These are phyloP conservation scores for Diplosphaera chodatii DNA, from an alignment of 139 green algal species.

Conservation along the genomic window DNA sequence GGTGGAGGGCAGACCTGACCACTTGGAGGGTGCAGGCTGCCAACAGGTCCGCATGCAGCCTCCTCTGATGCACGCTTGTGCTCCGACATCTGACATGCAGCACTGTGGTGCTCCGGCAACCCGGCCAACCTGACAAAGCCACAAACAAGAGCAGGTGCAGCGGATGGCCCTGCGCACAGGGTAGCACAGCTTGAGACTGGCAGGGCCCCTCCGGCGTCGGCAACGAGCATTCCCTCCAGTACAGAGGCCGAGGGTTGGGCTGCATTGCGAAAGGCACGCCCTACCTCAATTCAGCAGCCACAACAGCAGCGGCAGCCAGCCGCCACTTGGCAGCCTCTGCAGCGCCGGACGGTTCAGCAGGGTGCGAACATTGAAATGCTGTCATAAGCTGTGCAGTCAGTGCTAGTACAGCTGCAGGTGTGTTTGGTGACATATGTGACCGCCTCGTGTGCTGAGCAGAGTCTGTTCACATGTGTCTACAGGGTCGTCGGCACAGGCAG, in stretches of 20 bases:
- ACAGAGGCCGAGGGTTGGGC: not conserved
- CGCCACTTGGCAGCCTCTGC: not conserved
- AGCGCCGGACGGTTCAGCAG: too few species aligned
- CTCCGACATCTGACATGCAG: too few species aligned
- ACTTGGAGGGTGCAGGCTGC: constrained; percentile 24
- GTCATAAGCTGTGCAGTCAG: too few species aligned
- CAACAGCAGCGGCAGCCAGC: not conserved
- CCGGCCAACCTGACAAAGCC: too few species aligned
- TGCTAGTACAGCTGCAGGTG: not conserved
- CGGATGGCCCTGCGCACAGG: not conserved
- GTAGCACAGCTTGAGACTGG: not conserved
- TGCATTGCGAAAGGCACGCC: not conserved
- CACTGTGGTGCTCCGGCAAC: too few species aligned
- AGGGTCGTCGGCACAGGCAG: not conserved
- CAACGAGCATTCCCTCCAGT: not conserved
- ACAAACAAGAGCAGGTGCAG: too few species aligned
- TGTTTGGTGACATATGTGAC: not conserved
- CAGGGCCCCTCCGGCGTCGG: not conserved
- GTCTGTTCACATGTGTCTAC: too few species aligned
- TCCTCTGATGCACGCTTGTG: not conserved
- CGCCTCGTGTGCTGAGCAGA: too few species aligned
- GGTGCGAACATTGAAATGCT: too few species aligned
- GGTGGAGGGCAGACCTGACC: constrained; percentile 39
- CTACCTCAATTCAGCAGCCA: not conserved
- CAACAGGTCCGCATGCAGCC: constrained; percentile 25